Evolutionary conservation across 2,329 filamentous ascomycete species (phyloP).

Genomic region (Nemania sp.): DNA sequence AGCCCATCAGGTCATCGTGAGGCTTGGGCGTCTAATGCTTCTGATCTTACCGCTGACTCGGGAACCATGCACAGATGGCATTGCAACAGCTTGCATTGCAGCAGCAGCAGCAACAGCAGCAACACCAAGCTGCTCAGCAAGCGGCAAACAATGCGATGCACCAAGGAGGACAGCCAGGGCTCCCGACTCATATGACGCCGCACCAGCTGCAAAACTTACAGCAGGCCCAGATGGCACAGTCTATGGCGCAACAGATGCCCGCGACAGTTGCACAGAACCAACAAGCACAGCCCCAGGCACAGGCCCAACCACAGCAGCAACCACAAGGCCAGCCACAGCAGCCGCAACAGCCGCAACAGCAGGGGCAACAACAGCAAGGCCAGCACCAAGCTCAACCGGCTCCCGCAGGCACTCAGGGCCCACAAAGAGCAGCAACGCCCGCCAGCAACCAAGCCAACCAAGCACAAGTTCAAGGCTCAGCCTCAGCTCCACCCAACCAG

Average conservation of each 20-base stretch:
- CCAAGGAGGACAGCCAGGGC: conserved; percentile 42
- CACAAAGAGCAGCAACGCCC: conserved; percentile 28
- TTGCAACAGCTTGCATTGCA: conserved; percentile 30
- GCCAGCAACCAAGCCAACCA: conserved; percentile 35
- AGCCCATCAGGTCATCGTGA: neutral
- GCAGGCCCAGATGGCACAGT: conserved; percentile 41
- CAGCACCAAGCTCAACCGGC: conserved; percentile 31
- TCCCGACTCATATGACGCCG: conserved; percentile 46
- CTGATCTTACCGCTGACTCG: conserved; percentile 5
- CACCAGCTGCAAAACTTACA: conserved; percentile 49
- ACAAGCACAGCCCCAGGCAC: conserved; percentile 40
- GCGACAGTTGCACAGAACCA: conserved; percentile 46
- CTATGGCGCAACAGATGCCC: conserved; percentile 43
- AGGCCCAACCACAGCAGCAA: conserved; percentile 38
- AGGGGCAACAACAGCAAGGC: conserved; percentile 28
- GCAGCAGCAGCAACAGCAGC: conserved; percentile 37
- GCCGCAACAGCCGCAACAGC: conserved; percentile 24
- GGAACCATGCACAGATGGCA: conserved; percentile 36
- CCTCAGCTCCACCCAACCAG: conserved; percentile 28
- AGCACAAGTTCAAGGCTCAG: conserved; percentile 42
- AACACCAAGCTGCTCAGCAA: conserved; percentile 47
- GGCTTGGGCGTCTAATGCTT: neutral
- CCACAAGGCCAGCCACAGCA: conserved; percentile 33
- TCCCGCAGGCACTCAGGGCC: conserved; percentile 31
- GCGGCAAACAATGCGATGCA: conserved; percentile 49